A percentile compares a stretch with the other conserved stretches of the same genome.
phyloP scores from a whole-genome alignment of 139 green algal species.

The Zygnema circumcarinatum region DNA sequence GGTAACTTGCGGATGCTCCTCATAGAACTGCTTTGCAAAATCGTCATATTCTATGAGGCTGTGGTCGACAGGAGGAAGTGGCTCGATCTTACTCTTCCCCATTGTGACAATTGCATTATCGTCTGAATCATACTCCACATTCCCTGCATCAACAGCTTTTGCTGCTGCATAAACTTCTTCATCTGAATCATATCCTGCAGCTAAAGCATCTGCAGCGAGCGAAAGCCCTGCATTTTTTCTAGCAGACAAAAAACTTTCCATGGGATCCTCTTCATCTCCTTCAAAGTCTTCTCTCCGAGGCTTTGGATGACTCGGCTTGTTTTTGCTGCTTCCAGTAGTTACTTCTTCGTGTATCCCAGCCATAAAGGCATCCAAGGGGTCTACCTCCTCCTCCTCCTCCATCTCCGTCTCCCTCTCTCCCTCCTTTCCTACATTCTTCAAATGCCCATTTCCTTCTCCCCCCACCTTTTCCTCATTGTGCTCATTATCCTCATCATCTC shows the following conservation, averaged over 20 bases:
- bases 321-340: slow-evolving; percentile 40
- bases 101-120: slow-evolving; percentile 55
- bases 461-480: background rate
- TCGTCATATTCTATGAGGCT: slow-evolving; percentile 75
- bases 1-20: slow-evolving; percentile 69
- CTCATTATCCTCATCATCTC: slow-evolving; percentile 16
- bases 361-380: slow-evolving; percentile 97
- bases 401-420: background rate
- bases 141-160: slow-evolving; percentile 52
- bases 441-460: background rate
- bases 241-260: slow-evolving; percentile 38
- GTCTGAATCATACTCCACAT: slow-evolving; percentile 61
- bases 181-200: slow-evolving; percentile 68
- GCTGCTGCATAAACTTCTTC: slow-evolving; percentile 82
- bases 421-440: background rate
- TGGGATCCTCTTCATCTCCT: slow-evolving; percentile 46
- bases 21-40: slow-evolving; percentile 89
- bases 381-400: slow-evolving; percentile 71
- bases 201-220: slow-evolving; percentile 53
- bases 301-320: background rate
- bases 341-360: slow-evolving; percentile 70
- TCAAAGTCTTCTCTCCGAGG: slow-evolving; percentile 54
- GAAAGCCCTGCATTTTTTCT: slow-evolving; percentile 48
- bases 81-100: slow-evolving; percentile 59
- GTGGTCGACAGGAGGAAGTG: slow-evolving; percentile 84